Evolutionary conservation across 179 eudicot genomes (phyloP).

Genomic region (Monotropa hypopitys): DNA sequence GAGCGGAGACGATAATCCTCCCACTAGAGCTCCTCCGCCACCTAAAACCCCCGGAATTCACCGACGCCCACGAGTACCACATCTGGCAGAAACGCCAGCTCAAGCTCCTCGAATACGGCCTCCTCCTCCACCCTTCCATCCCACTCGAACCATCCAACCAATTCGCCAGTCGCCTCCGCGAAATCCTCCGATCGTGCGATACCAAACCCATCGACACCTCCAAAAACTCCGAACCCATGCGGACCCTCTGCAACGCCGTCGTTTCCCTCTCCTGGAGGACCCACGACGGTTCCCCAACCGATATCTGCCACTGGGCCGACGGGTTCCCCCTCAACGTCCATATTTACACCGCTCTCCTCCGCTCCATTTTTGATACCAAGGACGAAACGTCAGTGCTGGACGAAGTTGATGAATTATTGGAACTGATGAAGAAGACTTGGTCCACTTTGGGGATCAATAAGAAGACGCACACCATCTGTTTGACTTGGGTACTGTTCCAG

Average conservation of each 20-base stretch:
- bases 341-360: slow-evolving; percentile 50
- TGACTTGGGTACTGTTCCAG: slow-evolving; percentile 66
- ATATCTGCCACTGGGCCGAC: slow-evolving; percentile 83
- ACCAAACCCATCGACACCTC: slow-evolving; percentile 48
- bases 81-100: slow-evolving; percentile 75
- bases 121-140: slow-evolving; percentile 48
- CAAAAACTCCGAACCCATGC: slow-evolving; percentile 60
- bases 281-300: slow-evolving; percentile 36
- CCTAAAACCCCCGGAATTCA: slow-evolving; percentile 73
- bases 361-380: slow-evolving; percentile 52
- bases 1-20: slow-evolving; percentile 80
- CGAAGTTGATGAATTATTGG: slow-evolving; percentile 76
- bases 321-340: slow-evolving; percentile 74
- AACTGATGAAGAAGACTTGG: slow-evolving; percentile 91
- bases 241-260: slow-evolving; percentile 41
- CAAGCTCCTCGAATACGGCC: slow-evolving; percentile 57
- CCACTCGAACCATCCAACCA: slow-evolving; percentile 41
- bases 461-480: slow-evolving; percentile 56
- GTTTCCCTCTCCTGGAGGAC: slow-evolving; percentile 62
- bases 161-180: slow-evolving; percentile 29
- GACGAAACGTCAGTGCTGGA: slow-evolving; percentile 62
- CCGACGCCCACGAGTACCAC: slow-evolving; percentile 53
- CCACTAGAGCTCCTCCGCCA: slow-evolving; percentile 93
- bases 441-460: slow-evolving; percentile 45
- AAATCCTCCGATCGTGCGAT: slow-evolving; percentile 33